Conservation (phyloP, 441 rosid genomes). For the Adansonia gregorii region DNA sequence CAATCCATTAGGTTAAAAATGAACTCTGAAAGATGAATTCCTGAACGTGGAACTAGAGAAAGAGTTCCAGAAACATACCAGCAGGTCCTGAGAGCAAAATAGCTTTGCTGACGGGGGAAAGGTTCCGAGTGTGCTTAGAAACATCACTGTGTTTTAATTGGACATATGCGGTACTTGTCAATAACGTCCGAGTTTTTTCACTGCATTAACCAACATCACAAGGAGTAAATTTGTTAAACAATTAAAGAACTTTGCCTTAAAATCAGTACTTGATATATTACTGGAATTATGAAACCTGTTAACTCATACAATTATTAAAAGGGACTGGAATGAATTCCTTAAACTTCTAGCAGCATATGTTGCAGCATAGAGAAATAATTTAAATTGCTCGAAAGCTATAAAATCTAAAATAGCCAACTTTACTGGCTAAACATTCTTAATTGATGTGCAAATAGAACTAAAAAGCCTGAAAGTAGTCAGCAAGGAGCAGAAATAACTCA, state of each 20-base stretch:
- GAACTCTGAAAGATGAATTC: background rate
- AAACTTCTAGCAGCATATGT: background rate
- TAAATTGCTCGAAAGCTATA: background rate
- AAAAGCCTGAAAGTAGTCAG: constrained; percentile 13
- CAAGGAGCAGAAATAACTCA: background rate
- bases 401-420: constrained; percentile 4
- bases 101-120: constrained; percentile 84
- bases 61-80: constrained; percentile 48
- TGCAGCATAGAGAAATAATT: background rate
- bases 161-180: constrained; percentile 86
- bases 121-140: constrained; percentile 88
- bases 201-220: constrained; percentile 45
- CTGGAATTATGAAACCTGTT: background rate
- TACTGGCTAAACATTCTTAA: background rate
- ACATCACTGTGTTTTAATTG: constrained; percentile 80
- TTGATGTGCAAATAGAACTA: background rate
- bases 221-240: constrained; percentile 17
- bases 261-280: background rate
- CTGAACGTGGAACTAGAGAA: constrained; percentile 6
- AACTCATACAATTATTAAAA: background rate
- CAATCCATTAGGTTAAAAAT: constrained; percentile 23
- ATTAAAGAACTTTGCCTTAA: background rate
- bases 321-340: background rate
- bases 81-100: constrained; percentile 89
- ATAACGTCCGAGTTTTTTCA: constrained; percentile 63